Conservation (phyloP, 2,329 filamentous ascomycete species). For the Alternaria triticimaculans region DNA sequence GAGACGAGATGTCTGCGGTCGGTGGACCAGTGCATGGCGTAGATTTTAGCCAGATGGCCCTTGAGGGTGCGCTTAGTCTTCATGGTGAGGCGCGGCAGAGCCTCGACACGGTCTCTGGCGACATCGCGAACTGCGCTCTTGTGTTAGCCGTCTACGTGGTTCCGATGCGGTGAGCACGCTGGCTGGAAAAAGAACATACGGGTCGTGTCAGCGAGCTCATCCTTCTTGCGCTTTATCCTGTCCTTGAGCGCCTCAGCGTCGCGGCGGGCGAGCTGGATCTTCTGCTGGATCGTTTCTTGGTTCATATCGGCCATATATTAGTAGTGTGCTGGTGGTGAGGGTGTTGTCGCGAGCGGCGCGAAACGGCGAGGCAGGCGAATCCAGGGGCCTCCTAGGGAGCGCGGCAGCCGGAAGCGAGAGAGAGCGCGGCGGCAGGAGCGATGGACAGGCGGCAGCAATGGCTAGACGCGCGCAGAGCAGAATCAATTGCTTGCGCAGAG, state of each 20-base stretch:
- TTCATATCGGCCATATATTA: slow-evolving; percentile 56
- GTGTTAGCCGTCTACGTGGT: slow-evolving; percentile 31
- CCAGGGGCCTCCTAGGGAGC: slow-evolving; percentile 45
- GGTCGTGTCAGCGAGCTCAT: slow-evolving; percentile 97
- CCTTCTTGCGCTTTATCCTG: slow-evolving; percentile 99
- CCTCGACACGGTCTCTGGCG: slow-evolving; percentile 88
- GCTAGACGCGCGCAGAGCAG: slow-evolving; percentile 35
- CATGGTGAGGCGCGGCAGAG: slow-evolving; percentile 93
- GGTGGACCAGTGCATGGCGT: slow-evolving; percentile 99
- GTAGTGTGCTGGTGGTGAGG: slow-evolving; percentile 14
- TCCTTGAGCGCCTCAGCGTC: slow-evolving; percentile 98
- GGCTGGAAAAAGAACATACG: slow-evolving; percentile 67
- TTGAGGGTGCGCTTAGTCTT: slow-evolving; percentile 96
- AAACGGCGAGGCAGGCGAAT: slow-evolving; percentile 36
- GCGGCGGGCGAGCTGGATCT: slow-evolving; percentile 94
- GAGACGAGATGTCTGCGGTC: slow-evolving; percentile 96
- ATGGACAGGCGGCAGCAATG: slow-evolving; percentile 24
- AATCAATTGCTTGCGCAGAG: slow-evolving; percentile 39
- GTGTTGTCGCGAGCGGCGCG: slow-evolving; percentile 22
- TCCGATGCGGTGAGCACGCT: neutral
- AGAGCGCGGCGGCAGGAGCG: slow-evolving; percentile 20
- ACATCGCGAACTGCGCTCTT: slow-evolving; percentile 79
- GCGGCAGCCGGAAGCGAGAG: slow-evolving; percentile 32
- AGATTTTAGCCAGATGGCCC: slow-evolving; percentile 98
- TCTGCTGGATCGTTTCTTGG: slow-evolving; percentile 60